phyloP scores from a whole-genome alignment of 1,139 yeast genomes.

The Hemisphaericaspora subhashii region DNA sequence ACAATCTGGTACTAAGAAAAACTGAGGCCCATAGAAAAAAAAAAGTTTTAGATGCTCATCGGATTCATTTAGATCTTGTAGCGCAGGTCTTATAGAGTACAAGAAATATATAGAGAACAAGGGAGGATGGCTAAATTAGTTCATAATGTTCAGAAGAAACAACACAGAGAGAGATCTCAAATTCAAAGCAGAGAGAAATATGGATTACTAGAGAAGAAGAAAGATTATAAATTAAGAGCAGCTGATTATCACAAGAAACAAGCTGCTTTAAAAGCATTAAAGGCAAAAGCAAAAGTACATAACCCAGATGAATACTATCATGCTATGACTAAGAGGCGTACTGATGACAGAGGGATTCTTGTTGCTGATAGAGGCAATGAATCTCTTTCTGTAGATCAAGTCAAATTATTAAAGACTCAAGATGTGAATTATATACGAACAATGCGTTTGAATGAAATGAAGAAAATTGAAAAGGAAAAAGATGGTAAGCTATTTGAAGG shows the following conservation, averaged over 20 bases:
- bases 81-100: too few relatives aligned
- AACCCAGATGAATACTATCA: conserved; percentile 98
- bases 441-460: conserved; percentile 65
- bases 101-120: background rate
- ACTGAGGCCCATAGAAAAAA: background rate
- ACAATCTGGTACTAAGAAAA: too few relatives aligned
- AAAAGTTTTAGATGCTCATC: conserved; percentile 10
- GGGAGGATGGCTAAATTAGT: conserved; percentile 69
- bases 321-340: conserved; percentile 73
- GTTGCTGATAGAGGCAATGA: conserved; percentile 68
- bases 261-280: conserved; percentile 74
- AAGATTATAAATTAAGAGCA: conserved; percentile 88
- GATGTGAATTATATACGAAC: conserved; percentile 85
- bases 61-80: background rate
- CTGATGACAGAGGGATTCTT: conserved; percentile 68
- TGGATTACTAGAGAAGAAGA: conserved; percentile 92
- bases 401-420: conserved; percentile 81
- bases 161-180: conserved; percentile 92
- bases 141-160: conserved; percentile 91
- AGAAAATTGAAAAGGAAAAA: conserved; percentile 62
- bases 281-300: conserved; percentile 67
- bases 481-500: conserved; percentile 53
- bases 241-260: conserved; percentile 87
- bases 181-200: conserved; percentile 67
- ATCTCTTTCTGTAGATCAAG: conserved; percentile 68